Conservation (phyloP, 495 filamentous ascomycete genomes). For the Neurospora sp. region DNA sequence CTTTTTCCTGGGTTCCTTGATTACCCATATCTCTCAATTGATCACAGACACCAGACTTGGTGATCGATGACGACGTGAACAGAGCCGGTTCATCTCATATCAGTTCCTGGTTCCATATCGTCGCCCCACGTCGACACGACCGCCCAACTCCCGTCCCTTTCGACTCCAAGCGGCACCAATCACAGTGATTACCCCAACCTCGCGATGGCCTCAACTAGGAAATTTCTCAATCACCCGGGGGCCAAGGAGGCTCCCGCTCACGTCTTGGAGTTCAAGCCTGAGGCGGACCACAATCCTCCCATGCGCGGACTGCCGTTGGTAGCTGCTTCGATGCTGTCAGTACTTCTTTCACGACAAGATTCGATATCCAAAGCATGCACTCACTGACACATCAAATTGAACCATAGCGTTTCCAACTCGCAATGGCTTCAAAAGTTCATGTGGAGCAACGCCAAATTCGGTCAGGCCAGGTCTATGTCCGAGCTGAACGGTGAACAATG, state of each 20-base stretch:
- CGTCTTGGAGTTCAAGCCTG: constrained; percentile 10
- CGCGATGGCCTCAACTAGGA: constrained; percentile 4
- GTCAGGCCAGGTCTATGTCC: constrained; percentile 44
- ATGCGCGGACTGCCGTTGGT: constrained; percentile 21
- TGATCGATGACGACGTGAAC: neutral
- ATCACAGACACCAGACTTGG: neutral
- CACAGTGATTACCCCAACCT: neutral
- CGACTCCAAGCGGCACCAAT: neutral
- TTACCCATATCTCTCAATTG: neutral
- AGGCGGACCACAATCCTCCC: constrained; percentile 22
- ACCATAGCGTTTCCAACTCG: constrained; percentile 16
- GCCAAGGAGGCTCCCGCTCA: constrained; percentile 20
- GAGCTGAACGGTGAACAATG: constrained; percentile 50
- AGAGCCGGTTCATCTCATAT: neutral
- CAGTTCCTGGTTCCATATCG: neutral
- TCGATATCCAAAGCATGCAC: neutral
- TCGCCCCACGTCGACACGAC: neutral
- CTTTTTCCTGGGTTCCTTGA: neutral
- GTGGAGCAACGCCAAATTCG: constrained; percentile 72
- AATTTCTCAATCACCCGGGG: constrained; percentile 26
- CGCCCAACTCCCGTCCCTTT: neutral
- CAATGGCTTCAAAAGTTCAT: constrained; percentile 21
- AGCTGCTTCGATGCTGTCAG: constrained; percentile 18
- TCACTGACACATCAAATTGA: neutral
- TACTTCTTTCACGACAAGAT: neutral